These are phyloP conservation scores for Cardamine occulta DNA, from an alignment of 345 rosid genomes.

Conservation along the genomic window DNA sequence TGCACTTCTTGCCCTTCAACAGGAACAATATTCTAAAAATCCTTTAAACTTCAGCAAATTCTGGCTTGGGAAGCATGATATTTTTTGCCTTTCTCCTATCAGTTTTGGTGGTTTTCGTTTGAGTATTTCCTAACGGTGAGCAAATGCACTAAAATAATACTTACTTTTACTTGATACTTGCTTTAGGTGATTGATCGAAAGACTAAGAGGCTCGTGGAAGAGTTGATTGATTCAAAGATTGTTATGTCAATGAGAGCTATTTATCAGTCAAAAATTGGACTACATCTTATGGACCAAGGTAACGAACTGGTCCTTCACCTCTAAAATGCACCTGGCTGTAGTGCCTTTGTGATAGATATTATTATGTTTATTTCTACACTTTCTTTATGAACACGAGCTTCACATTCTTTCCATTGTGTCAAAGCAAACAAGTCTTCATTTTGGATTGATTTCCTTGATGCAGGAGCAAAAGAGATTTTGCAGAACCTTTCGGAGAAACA, in stretches of 20 bases:
- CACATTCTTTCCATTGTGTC: constrained; percentile 18
- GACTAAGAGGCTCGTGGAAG: constrained; percentile 92
- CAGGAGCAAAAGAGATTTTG: constrained; percentile 89
- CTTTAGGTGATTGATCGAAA: constrained; percentile 82
- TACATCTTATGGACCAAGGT: constrained; percentile 86
- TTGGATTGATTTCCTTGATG: constrained; percentile 35
- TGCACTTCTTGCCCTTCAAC: constrained; percentile 81
- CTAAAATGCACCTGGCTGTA: constrained; percentile 5
- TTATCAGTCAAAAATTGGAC: constrained; percentile 93
- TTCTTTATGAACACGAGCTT: constrained; percentile 6
- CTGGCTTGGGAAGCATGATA: constrained; percentile 10
- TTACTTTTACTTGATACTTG: constrained; percentile 34
- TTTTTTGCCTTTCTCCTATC: constrained; percentile 2
- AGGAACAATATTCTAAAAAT: constrained; percentile 53
- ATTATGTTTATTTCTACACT: background rate
- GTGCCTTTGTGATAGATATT: background rate
- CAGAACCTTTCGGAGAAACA: constrained; percentile 85
- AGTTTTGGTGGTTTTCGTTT: constrained; percentile 7
- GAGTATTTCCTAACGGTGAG: constrained; percentile 5
- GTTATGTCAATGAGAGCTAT: constrained; percentile 93
- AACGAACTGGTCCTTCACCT: constrained; percentile 10
- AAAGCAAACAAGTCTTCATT: constrained; percentile 24
- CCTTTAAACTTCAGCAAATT: background rate
- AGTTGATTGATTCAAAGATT: constrained; percentile 87
- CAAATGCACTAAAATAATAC: background rate